These are phyloP conservation scores for Aspergillus proliferans DNA, from an alignment of 2,329 filamentous ascomycete genomes.

Conservation along the genomic window DNA sequence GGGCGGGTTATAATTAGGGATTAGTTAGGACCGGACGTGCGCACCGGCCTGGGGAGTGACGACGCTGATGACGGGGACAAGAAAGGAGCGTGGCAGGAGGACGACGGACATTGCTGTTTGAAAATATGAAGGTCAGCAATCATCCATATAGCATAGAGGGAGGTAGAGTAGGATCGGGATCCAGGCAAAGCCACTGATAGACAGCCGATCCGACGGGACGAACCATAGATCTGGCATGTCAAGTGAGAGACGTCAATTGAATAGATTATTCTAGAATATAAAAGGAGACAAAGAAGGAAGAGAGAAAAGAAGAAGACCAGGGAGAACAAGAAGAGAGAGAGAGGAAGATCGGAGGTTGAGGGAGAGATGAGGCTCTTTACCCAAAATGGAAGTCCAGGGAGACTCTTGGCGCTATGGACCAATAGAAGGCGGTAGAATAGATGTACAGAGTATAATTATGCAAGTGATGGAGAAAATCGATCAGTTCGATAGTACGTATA, in stretches of 20 bases:
- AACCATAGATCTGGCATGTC: not conserved
- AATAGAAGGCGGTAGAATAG: too few relatives aligned
- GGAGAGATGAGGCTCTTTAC: not conserved
- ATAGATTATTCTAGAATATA: not conserved
- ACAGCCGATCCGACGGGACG: not conserved
- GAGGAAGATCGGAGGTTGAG: not conserved
- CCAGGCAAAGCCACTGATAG: not conserved
- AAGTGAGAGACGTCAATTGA: not conserved
- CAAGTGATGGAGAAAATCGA: too few relatives aligned
- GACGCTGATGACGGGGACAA: not conserved
- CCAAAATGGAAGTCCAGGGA: not conserved
- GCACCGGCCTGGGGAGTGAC: constrained; percentile 9
- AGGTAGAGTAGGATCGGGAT: not conserved
- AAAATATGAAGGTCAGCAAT: not conserved
- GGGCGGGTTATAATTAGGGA: constrained; percentile 7
- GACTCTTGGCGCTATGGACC: not conserved
- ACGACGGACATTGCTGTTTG: constrained; percentile 11
- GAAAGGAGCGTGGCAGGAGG: constrained; percentile 6
- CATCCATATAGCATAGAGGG: not conserved
- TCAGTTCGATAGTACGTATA: too few relatives aligned
- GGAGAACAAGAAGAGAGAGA: not conserved
- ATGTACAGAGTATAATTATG: too few relatives aligned
- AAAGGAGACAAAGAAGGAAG: not conserved
- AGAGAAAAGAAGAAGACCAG: not conserved
- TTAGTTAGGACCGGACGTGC: constrained; percentile 17